phyloP scores from a whole-genome alignment of 2,329 filamentous ascomycete genomes.

The Dryadomyces quercivorus region DNA sequence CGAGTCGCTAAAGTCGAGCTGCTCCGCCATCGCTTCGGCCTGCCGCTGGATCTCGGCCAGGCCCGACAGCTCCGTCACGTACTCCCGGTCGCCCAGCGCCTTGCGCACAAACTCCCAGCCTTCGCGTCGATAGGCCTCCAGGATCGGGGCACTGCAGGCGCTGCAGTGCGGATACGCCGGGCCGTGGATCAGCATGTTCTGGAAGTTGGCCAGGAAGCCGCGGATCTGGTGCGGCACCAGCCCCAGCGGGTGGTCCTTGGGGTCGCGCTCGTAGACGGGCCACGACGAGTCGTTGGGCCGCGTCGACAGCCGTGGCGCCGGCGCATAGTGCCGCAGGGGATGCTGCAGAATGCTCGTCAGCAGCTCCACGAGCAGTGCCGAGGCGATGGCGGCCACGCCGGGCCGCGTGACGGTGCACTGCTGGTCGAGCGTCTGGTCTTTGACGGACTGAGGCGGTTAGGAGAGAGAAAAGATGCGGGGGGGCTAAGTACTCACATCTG shows the following conservation, averaged over 20 bases:
- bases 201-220: slow-evolving; percentile 63
- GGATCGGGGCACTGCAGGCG: slow-evolving; percentile 60
- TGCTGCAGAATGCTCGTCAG: slow-evolving; percentile 82
- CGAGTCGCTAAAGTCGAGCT: slow-evolving; percentile 52
- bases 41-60: slow-evolving; percentile 57
- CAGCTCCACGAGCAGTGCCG: slow-evolving; percentile 79
- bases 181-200: slow-evolving; percentile 61
- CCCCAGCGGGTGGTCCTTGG: slow-evolving; percentile 47
- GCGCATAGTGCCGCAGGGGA: slow-evolving; percentile 53
- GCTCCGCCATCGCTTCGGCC: slow-evolving; percentile 36
- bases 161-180: slow-evolving; percentile 71
- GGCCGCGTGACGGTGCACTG: slow-evolving; percentile 96
- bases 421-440: slow-evolving; percentile 90
- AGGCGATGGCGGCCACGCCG: slow-evolving; percentile 84
- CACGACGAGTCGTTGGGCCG: slow-evolving; percentile 23
- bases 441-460: slow-evolving; percentile 54
- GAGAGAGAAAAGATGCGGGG: background rate
- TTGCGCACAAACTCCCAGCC: slow-evolving; percentile 69
- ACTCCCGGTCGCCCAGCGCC: slow-evolving; percentile 63
- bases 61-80: slow-evolving; percentile 65
- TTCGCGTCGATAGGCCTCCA: slow-evolving; percentile 52
- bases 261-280: slow-evolving; percentile 39
- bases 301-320: slow-evolving; percentile 34
- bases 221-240: slow-evolving; percentile 71
- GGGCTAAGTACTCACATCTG: slow-evolving; percentile 57